Evolutionary conservation across 768 basidiomycete genomes (phyloP).

Genomic region (Psilocybe subaeruginosa): DNA sequence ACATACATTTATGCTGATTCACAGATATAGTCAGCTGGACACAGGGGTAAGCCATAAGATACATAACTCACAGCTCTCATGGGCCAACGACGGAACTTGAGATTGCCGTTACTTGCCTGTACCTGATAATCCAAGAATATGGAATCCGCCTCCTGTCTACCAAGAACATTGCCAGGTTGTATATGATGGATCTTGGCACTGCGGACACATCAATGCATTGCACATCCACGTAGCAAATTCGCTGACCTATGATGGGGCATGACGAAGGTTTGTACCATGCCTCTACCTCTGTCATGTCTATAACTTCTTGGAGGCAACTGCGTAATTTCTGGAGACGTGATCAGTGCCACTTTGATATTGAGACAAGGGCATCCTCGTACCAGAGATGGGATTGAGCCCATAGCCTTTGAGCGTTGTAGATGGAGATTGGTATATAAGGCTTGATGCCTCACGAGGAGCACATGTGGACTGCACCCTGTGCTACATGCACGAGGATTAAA

Average conservation of each 20-base stretch:
- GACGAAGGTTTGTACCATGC: conserved; percentile 47
- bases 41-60: background rate
- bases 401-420: conserved; percentile 34
- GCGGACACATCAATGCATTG: background rate
- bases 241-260: conserved; percentile 51
- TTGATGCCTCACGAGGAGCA: conserved; percentile 34
- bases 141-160: conserved; percentile 50
- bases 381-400: conserved; percentile 32
- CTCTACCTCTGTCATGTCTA: conserved; percentile 22
- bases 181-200: conserved; percentile 72
- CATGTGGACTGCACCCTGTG: conserved; percentile 7
- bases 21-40: conserved; percentile 6
- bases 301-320: conserved; percentile 22
- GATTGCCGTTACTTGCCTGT: conserved; percentile 55
- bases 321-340: conserved; percentile 31
- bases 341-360: background rate
- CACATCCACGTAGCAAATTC: background rate
- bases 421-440: conserved; percentile 36
- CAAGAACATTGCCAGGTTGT: conserved; percentile 39
- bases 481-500: conserved; percentile 9
- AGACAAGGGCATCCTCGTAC: conserved; percentile 18
- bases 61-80: conserved; percentile 56
- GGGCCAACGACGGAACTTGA: conserved; percentile 75
- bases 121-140: conserved; percentile 71
- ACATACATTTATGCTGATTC: conserved; percentile 69